Percentiles rank a stretch among this genome's conserved stretches.
These are phyloP conservation scores for Claviceps africana DNA, from an alignment of 2,329 filamentous ascomycete species.

Conservation along the genomic window DNA sequence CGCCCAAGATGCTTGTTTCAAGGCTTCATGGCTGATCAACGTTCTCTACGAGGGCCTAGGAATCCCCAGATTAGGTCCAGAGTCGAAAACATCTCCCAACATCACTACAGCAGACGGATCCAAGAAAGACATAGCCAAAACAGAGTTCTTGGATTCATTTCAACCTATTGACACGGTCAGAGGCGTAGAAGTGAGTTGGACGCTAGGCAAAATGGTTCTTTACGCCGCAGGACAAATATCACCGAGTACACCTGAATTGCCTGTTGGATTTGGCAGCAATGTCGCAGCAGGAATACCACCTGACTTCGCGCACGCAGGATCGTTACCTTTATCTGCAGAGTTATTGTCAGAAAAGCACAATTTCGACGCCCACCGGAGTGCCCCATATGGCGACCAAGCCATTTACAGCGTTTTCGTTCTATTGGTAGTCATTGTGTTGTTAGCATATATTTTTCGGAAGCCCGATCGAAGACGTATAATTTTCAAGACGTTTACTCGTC, in stretches of 20 bases:
- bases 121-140: slow-evolving; percentile 51
- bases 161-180: slow-evolving; percentile 87
- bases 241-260: slow-evolving; percentile 40
- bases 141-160: slow-evolving; percentile 72
- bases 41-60: slow-evolving; percentile 93
- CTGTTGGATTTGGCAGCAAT: slow-evolving; percentile 91
- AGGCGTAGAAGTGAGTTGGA: slow-evolving; percentile 91
- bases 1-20: slow-evolving; percentile 86
- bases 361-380: neutral
- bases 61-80: slow-evolving; percentile 71
- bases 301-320: slow-evolving; percentile 77
- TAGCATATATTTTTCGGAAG: slow-evolving; percentile 62
- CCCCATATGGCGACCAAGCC: neutral
- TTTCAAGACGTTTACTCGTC: slow-evolving; percentile 15
- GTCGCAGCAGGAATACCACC: slow-evolving; percentile 44
- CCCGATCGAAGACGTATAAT: slow-evolving; percentile 50
- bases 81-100: slow-evolving; percentile 37
- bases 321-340: slow-evolving; percentile 23
- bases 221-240: slow-evolving; percentile 85
- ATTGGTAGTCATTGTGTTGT: slow-evolving; percentile 52
- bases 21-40: slow-evolving; percentile 95
- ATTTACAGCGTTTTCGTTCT: slow-evolving; percentile 1
- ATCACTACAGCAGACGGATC: slow-evolving; percentile 58
- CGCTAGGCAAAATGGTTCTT: slow-evolving; percentile 86
- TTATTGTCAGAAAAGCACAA: slow-evolving; percentile 29